A percentile compares a stretch with the other conserved stretches of the same genome.
Conservation (phyloP, 257 asterid species). For the Nicotiana tabacum region DNA sequence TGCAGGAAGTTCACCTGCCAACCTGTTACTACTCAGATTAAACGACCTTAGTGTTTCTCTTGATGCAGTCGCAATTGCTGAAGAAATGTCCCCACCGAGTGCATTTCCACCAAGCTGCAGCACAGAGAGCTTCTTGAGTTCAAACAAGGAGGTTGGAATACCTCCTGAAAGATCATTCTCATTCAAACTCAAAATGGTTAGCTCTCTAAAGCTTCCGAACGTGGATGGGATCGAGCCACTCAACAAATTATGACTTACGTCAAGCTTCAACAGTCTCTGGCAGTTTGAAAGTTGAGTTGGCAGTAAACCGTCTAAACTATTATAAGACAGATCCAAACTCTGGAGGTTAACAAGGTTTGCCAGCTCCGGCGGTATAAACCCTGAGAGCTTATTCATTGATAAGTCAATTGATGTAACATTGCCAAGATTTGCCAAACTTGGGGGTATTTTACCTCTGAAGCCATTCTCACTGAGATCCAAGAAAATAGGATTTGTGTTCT, state of each 20-base stretch:
- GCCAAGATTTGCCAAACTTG: constrained; percentile 45
- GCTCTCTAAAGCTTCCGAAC: constrained; percentile 40
- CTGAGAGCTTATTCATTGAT: constrained; percentile 53
- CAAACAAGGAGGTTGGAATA: constrained; percentile 43
- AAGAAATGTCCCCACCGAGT: constrained; percentile 51
- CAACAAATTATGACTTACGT: constrained; percentile 53
- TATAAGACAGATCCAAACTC: constrained; percentile 52
- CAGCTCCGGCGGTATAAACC: constrained; percentile 49
- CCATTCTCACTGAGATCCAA: constrained; percentile 58
- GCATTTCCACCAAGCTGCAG: constrained; percentile 67
- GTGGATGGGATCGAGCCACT: constrained; percentile 55
- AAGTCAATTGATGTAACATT: constrained; percentile 44
- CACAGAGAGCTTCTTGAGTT: constrained; percentile 43
- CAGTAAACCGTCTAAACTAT: constrained; percentile 46
- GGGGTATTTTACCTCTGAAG: constrained; percentile 48
- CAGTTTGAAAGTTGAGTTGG: constrained; percentile 51
- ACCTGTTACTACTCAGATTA: constrained; percentile 57
- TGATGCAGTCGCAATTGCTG: constrained; percentile 24
- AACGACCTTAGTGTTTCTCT: constrained; percentile 45
- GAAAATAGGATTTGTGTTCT: constrained; percentile 33
- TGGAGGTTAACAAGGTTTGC: constrained; percentile 51
- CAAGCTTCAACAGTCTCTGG: constrained; percentile 40
- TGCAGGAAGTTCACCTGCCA: constrained; percentile 48
- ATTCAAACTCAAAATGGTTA: constrained; percentile 51
- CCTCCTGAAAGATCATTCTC: constrained; percentile 53